Evolutionary conservation across 305 asterid genomes (phyloP).

Genomic region (Withania somnifera): DNA sequence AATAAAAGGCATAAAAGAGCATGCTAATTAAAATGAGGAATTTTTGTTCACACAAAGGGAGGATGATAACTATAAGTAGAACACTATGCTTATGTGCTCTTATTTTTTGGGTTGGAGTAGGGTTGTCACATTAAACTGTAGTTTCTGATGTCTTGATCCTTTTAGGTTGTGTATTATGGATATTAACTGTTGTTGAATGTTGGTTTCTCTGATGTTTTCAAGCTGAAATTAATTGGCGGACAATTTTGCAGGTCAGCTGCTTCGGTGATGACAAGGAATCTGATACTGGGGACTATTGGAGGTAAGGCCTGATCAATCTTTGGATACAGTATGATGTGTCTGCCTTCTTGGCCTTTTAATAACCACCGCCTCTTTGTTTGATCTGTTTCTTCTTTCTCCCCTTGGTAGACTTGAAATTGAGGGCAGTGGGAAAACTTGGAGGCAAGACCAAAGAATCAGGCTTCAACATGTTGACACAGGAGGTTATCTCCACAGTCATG

Average conservation of each 20-base stretch:
- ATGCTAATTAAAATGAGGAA: background rate
- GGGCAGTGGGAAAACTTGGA: constrained; percentile 82
- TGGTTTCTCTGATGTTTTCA: background rate
- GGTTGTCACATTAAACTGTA: background rate
- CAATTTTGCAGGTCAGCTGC: constrained; percentile 57
- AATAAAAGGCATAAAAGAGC: background rate
- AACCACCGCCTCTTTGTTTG: background rate
- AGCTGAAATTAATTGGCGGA: background rate
- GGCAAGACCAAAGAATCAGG: constrained; percentile 86
- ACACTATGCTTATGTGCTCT: background rate
- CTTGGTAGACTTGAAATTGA: constrained; percentile 29
- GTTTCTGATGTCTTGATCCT: background rate
- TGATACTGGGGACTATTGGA: constrained; percentile 79
- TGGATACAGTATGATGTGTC: background rate
- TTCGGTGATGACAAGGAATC: constrained; percentile 69
- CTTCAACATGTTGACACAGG: constrained; percentile 70
- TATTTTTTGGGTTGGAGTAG: background rate
- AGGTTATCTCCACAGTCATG: constrained; percentile 90
- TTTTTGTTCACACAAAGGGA: background rate
- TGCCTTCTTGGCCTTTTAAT: background rate
- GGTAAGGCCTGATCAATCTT: constrained; percentile 20
- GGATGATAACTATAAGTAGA: background rate
- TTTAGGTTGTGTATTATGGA: background rate
- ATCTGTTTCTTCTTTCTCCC: background rate
- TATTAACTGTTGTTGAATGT: background rate